A percentile compares a stretch with the other conserved stretches of the same genome.
These are phyloP conservation scores for Gossypium turneri DNA, from an alignment of 345 rosid species.

Conservation along the genomic window DNA sequence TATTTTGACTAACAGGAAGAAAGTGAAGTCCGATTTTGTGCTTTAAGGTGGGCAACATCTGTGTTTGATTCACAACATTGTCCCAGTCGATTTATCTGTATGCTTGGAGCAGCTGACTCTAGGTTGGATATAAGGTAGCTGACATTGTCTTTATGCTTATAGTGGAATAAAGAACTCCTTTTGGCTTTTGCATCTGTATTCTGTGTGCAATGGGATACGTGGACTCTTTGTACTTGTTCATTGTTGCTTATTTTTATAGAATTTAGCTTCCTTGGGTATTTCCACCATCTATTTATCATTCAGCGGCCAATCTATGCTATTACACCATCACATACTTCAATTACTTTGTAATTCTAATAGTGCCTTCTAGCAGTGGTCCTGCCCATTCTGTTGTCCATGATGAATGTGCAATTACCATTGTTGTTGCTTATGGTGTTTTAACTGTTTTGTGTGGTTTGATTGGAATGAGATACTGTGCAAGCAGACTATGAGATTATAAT, in stretches of 20 bases:
- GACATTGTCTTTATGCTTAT: constrained; percentile 15
- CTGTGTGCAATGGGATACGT: background rate
- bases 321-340: background rate
- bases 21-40: constrained; percentile 93
- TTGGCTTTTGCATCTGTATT: background rate
- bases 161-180: background rate
- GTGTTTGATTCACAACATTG: constrained; percentile 78
- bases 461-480: background rate
- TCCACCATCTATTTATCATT: background rate
- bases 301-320: background rate
- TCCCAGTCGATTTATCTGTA: constrained; percentile 89
- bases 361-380: background rate
- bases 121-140: constrained; percentile 87
- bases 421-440: background rate
- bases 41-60: constrained; percentile 84
- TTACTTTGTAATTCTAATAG: background rate
- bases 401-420: background rate
- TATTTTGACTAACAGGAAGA: constrained; percentile 57
- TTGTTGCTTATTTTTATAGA: constrained; percentile 6
- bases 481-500: background rate
- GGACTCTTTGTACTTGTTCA: background rate
- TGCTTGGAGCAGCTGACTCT: constrained; percentile 81
- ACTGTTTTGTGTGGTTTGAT: background rate
- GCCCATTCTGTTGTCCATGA: background rate
- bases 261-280: background rate